Conservation (phyloP, 257 asterid genomes). For the Scutellaria baicalensis region DNA sequence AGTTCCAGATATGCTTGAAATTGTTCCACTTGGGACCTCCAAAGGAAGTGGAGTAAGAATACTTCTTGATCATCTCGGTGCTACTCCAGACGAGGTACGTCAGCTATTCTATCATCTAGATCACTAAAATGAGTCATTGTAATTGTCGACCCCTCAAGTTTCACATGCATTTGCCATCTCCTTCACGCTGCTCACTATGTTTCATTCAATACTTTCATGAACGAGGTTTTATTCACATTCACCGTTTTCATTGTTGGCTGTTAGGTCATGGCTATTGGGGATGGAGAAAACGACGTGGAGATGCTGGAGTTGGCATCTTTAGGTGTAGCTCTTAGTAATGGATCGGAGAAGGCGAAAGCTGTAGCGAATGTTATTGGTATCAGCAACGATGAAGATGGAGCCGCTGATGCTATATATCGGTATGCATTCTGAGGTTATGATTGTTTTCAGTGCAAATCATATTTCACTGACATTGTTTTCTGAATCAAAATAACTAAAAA, state of each 20-base stretch:
- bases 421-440: constrained; percentile 62
- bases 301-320: constrained; percentile 91
- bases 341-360: constrained; percentile 87
- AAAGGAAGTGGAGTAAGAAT: constrained; percentile 81
- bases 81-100: constrained; percentile 76
- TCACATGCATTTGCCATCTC: background rate
- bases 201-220: background rate
- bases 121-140: background rate
- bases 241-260: background rate
- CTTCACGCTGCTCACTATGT: background rate
- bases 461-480: too few relatives aligned
- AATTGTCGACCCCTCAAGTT: background rate
- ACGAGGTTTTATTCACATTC: background rate
- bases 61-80: constrained; percentile 90
- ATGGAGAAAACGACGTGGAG: constrained; percentile 97
- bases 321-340: constrained; percentile 86
- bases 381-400: constrained; percentile 97
- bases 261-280: constrained; percentile 96
- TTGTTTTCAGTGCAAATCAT: background rate
- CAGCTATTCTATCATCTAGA: background rate
- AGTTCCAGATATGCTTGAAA: constrained; percentile 85
- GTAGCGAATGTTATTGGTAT: constrained; percentile 75
- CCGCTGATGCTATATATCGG: constrained; percentile 89
- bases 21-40: constrained; percentile 87
- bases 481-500: background rate